These are phyloP conservation scores for Liriodendron chinense DNA, from an alignment of 164 flowering plant species.

Conservation along the genomic window DNA sequence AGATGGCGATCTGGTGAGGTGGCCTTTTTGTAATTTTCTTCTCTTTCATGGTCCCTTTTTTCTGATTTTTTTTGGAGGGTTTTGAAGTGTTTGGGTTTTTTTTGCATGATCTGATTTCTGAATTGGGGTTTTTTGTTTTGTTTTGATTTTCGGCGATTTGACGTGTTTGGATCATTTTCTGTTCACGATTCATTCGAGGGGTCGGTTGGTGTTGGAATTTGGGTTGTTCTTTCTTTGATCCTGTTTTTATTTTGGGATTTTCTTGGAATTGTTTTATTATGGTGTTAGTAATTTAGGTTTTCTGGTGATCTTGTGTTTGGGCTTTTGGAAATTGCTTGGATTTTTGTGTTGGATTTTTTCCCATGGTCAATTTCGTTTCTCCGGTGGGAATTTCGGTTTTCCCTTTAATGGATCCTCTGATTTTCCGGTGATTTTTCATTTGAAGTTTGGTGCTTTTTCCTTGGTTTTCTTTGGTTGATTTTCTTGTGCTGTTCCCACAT, in stretches of 20 bases:
- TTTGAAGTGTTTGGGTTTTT: neutral
- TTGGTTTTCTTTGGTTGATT: no score
- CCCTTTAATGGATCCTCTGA: no score
- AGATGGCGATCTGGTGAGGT: conserved; percentile 10
- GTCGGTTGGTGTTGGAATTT: neutral
- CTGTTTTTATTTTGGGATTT: neutral
- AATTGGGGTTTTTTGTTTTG: neutral
- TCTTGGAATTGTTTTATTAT: neutral
- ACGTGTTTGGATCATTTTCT: no score
- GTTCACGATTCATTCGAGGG: neutral
- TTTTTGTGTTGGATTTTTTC: neutral
- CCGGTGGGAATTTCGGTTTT: no score
- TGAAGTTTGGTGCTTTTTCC: neutral
- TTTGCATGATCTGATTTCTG: neutral
- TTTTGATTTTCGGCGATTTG: neutral
- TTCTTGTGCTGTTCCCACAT: neutral
- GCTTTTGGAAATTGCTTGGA: neutral
- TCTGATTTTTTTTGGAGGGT: neutral
- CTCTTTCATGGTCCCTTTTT: neutral
- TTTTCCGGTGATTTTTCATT: neutral
- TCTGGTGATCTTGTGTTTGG: neutral
- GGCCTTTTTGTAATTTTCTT: neutral
- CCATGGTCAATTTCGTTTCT: neutral
- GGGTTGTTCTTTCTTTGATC: neutral
- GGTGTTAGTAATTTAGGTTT: no score